Evolutionary conservation across 495 filamentous ascomycete species (phyloP), one percentile per base, ranked within the genome.

Genomic region (Neurospora sp.): DNA sequence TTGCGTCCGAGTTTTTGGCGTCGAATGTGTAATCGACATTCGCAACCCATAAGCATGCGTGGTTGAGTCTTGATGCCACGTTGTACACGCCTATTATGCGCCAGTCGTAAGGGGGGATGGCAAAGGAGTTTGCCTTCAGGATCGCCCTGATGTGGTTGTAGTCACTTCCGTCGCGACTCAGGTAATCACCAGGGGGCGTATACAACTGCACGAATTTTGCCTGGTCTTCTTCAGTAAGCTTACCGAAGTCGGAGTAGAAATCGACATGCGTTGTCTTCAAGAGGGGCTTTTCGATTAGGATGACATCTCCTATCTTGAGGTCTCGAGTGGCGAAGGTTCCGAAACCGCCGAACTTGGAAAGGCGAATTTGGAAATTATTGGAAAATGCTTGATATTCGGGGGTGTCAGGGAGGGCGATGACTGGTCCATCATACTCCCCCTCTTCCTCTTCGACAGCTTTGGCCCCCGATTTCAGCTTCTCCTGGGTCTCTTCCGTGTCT

Each of bases 51-150:
- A 1, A 1, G 71, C 82, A 83, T 5, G 80, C 76, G 61, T 83
- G 82, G 76, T 83, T 83, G 71, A 83, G 82, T 8, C 80, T 74
- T 0, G 80, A 75, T 0, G 75, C 76, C 10, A 80, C 76, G 27
- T 74, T 65, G 27, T 65, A 37, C 27, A 65, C 53, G 27, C 22
- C 8, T 16, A 35, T 37, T 1, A 65, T 65, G 53, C 8, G 2
- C 1, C 1, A 35, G 6, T 1, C 27, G 14, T 35, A 35, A 1
- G 53, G 53, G 5, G 1, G 16, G 14, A 65, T 31, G 12, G 53
- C 53, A 37, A 65, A 65, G 0, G 53, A 65, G 14, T 65, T 65
- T 16, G 53, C 53, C 5, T 7, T 7, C 12, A 65, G 0, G 27
- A 65, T 65, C 31, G 53, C 53, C 53, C 12, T 16, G 53, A 65